Conservation (phyloP, 1,284 basidiomycete genomes). For the Tilletia walkeri region DNA sequence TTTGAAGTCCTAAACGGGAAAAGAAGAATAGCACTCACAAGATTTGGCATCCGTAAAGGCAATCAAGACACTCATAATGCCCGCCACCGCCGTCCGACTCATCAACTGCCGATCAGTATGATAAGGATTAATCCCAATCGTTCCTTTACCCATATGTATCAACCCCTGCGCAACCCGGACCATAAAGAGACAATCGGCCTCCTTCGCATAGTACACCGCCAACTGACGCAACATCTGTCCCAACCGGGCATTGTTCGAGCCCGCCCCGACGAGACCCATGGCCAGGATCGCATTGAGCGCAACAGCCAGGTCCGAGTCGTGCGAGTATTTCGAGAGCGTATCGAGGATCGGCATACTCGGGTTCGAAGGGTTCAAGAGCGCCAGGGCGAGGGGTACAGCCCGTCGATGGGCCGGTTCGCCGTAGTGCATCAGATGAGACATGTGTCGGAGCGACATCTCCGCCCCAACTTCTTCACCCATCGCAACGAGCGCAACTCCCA, state of each 20-base stretch:
- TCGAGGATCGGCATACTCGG: conserved; percentile 94
- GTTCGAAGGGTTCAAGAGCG: conserved; percentile 90
- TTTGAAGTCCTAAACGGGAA: conserved; percentile 15
- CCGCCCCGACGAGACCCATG: conserved; percentile 97
- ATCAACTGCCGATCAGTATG: conserved; percentile 88
- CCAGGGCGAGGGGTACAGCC: conserved; percentile 91
- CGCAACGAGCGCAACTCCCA: conserved; percentile 89
- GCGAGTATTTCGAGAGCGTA: conserved; percentile 98
- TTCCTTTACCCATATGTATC: conserved; percentile 99
- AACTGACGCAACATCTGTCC: conserved; percentile 96
- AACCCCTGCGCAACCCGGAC: conserved; percentile 93
- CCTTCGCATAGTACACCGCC: conserved; percentile 95
- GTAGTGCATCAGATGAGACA: conserved; percentile 76
- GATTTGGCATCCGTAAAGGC: conserved; percentile 91
- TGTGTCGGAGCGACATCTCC: conserved; percentile 67
- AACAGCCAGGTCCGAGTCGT: conserved; percentile 94
- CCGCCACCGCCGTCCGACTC: conserved; percentile 85
- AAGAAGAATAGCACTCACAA: conserved; percentile 64
- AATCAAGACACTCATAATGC: conserved; percentile 79
- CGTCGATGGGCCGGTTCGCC: conserved; percentile 90
- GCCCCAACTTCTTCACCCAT: conserved; percentile 99
- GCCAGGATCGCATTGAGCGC: conserved; percentile 97
- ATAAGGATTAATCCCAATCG: conserved; percentile 96
- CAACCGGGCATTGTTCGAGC: conserved; percentile 94
- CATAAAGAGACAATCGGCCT: conserved; percentile 94